These are phyloP conservation scores for Periglandula ipomoeae DNA, from an alignment of 2,329 filamentous ascomycete species.

Conservation along the genomic window DNA sequence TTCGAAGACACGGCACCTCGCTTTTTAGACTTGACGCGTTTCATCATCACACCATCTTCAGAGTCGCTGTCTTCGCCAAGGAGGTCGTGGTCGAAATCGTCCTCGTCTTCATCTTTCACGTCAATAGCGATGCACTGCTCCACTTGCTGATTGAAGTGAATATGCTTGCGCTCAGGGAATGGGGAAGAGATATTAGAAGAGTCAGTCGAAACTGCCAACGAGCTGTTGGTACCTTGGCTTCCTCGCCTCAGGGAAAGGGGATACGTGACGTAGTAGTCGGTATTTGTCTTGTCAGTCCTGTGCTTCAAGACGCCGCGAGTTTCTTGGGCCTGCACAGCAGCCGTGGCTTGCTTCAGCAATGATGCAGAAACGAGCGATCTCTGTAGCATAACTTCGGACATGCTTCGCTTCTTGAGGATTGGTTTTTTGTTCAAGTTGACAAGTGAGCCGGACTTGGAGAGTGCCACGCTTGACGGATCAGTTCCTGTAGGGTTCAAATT, in stretches of 20 bases:
- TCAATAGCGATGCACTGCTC: conserved; percentile 94
- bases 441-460: conserved; percentile 54
- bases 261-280: conserved; percentile 61
- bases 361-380: conserved; percentile 81
- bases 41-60: conserved; percentile 83
- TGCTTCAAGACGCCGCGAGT: conserved; percentile 43
- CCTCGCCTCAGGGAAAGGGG: conserved; percentile 52
- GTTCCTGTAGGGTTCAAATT: conserved; percentile 39
- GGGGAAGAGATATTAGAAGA: conserved; percentile 63
- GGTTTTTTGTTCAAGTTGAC: conserved; percentile 65
- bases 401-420: conserved; percentile 92
- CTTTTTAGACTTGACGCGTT: conserved; percentile 49
- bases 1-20: conserved; percentile 39
- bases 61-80: conserved; percentile 56
- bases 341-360: conserved; percentile 79
- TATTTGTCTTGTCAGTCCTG: conserved; percentile 52
- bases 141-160: conserved; percentile 94
- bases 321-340: conserved; percentile 75
- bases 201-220: conserved; percentile 52
- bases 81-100: conserved; percentile 50
- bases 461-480: conserved; percentile 29
- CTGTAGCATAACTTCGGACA: conserved; percentile 92
- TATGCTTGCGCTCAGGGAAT: conserved; percentile 66
- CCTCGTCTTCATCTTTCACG: conserved; percentile 67
- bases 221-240: conserved; percentile 53